Base-by-base conservation (phyloP, 2,329 filamentous ascomycete species). In the Myrmaecium sp. region DNA sequence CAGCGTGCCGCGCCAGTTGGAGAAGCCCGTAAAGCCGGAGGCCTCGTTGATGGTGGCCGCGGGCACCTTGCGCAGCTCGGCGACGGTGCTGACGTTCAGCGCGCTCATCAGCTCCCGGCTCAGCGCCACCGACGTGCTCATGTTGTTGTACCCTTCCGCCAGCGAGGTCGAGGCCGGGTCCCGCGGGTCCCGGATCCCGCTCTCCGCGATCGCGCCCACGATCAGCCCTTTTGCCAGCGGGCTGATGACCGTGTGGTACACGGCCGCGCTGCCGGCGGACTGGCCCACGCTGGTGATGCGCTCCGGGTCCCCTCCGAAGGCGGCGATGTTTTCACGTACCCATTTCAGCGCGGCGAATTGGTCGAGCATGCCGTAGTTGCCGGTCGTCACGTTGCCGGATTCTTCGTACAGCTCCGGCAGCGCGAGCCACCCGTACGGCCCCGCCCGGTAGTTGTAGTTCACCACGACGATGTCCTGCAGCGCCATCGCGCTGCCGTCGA, bases 281-380 rank as follows among this genome's bases (percentile, higher is more conserved):
- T 35, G 33, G 4, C 33, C 33, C 11, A 30, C 26, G 4, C 58
- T 46, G n/a, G 59, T 54, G 3, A 60, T 50, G 27, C 55, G 56
- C 18, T 58, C 43, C 3, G 56, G 54, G 32, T 60, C 49, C 14
- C 56, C 56, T 2, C 56, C 56, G 29, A 60, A 60, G 17, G 52
- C 57, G 31, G 36, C 39, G 30, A 55, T 54, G 31, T 55, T 54
- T 24, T 51, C 49, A 32, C 48, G 49, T 5, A 55, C 36, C 52
- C 52, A 55, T 14, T 52, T 43, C n/a, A 55, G 36, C 9, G 51
- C 44, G 11, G 47, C 49, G 15, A 52, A 41, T 31, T 52, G 48
- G 22, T 55, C 52, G 12, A 51, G 39, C 14, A 55, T 42, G 26
- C 41, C 44, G 43, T 52, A 41, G 45, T 48, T 23, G 43, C 46